Conservation (phyloP, 108 stramenopile genomes). For the Cyclostephanos invisitatus region DNA sequence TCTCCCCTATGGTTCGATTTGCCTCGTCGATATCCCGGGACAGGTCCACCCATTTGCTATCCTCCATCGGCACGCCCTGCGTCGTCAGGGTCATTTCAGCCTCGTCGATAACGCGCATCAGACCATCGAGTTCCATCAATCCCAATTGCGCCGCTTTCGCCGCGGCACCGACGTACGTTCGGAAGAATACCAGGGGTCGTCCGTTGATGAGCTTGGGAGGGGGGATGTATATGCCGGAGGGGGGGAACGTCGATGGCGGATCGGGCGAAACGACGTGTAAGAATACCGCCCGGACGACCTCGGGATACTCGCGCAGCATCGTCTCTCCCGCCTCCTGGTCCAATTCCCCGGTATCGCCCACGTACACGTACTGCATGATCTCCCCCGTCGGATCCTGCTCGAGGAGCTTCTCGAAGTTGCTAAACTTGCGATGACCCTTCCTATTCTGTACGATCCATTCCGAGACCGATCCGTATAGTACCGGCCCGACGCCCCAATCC, state of each 20-base stretch:
- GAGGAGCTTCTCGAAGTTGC: conserved; percentile 85
- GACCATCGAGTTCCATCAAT: conserved; percentile 76
- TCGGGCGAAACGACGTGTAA: conserved; percentile 81
- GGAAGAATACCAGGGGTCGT: conserved; percentile 87
- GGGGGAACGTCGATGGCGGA: conserved; percentile 40
- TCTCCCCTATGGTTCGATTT: conserved; percentile 38
- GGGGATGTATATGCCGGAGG: conserved; percentile 50
- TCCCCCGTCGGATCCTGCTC: conserved; percentile 84
- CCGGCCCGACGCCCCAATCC: conserved; percentile 92
- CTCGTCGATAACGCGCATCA: conserved; percentile 75
- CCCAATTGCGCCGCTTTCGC: conserved; percentile 76
- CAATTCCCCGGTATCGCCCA: conserved; percentile 94
- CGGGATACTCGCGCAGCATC: conserved; percentile 89
- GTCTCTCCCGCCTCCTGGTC: conserved; percentile 92
- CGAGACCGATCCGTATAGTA: conserved; percentile 93
- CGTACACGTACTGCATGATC: conserved; percentile 87
- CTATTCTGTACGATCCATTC: conserved; percentile 92
- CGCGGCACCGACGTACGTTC: conserved; percentile 94
- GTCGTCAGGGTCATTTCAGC: conserved; percentile 52
- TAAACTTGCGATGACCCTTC: conserved; percentile 89
- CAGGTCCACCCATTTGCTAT: conserved; percentile 78
- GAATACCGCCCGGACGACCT: conserved; percentile 90
- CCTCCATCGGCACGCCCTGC: conserved; percentile 49
- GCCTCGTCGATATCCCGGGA: conserved; percentile 58
- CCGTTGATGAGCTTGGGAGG: conserved; percentile 84